Evolutionary conservation across 768 basidiomycete genomes (phyloP), one percentile per base, ranked within the genome.

Genomic region (Amanita inopinata): DNA sequence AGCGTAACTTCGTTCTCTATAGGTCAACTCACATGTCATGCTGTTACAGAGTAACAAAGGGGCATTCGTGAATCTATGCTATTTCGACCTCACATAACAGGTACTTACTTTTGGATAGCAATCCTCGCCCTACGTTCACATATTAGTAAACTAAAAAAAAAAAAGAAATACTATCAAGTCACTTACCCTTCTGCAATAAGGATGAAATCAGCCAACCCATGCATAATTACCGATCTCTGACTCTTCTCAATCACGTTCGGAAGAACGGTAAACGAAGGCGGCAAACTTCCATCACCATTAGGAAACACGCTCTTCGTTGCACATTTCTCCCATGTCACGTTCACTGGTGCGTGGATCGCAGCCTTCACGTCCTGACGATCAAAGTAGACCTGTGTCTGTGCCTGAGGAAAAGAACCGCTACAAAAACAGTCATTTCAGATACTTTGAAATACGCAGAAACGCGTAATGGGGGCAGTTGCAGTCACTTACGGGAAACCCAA

Each of bases 191-290:
- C 78, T 7, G 83, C 74, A 38, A 87, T 83, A 24, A 83, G 62
- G 44, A 82, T 68, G 51, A 75, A 87, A 57, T 88, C 84, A 0
- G 74, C 80, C 38, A 84, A 63, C 0, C 84, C 84, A 40, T 88
- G 83, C 3, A 76, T 67, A 41, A 87, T 78, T 10, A 86, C 79
- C 2, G 67, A 72, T 38, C 81, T 66, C 41, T 73, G 62, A 56
- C 66, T 84, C 66, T 83, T 84, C 60, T 84, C 80, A 41, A 88
- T 86, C 41, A 83, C 82, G 47, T 65, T 78, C 4, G 84, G 82
- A 3, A 87, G 65, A 1, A 85, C 80, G 3, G 67, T 74, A 39
- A 84, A 66, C 0, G 73, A 69, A 6, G 82, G 68, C 0, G 82
- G 82, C 2, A 71, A 60, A 46, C 80, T 83, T 7, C 45, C 54